These are phyloP conservation scores for Papilionanthe hybrid DNA, from an alignment of 116 monocot genomes.

Conservation along the genomic window DNA sequence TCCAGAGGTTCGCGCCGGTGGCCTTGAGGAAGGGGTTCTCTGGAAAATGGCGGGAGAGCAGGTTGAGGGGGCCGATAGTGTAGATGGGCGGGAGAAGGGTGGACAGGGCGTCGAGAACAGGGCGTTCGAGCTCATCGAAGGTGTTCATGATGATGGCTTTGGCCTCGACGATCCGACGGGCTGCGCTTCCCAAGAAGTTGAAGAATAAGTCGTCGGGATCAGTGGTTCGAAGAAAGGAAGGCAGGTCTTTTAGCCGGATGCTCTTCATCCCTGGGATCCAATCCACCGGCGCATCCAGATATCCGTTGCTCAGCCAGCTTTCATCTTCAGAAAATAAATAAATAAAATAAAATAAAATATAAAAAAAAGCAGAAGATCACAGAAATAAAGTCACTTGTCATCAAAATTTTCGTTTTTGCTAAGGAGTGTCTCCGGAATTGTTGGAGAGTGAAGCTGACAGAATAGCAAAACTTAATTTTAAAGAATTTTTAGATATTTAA, in stretches of 20 bases:
- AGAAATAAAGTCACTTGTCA: too few species aligned
- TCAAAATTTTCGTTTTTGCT: too few species aligned
- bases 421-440: too few species aligned
- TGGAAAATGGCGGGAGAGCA: conserved; percentile 1
- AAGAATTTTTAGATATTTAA: too few species aligned
- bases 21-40: background rate
- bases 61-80: conserved; percentile 11
- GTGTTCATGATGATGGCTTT: conserved; percentile 17
- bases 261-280: conserved; percentile 19
- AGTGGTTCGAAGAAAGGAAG: conserved; percentile 14
- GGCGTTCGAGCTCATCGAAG: conserved; percentile 8
- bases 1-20: conserved; percentile 12
- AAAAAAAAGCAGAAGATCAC: too few species aligned
- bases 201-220: conserved; percentile 13
- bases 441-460: too few species aligned
- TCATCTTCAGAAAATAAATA: background rate
- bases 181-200: conserved; percentile 4
- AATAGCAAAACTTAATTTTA: too few species aligned
- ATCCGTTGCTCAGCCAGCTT: conserved; percentile 13
- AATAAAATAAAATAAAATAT: background rate
- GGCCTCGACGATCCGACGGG: background rate
- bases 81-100: conserved; percentile 4
- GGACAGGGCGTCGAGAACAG: conserved; percentile 7
- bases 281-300: conserved; percentile 13
- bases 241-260: conserved; percentile 13